Evolutionary conservation across 139 green algal genomes (phyloP).

Genomic region (Yamagishiella unicocca): DNA sequence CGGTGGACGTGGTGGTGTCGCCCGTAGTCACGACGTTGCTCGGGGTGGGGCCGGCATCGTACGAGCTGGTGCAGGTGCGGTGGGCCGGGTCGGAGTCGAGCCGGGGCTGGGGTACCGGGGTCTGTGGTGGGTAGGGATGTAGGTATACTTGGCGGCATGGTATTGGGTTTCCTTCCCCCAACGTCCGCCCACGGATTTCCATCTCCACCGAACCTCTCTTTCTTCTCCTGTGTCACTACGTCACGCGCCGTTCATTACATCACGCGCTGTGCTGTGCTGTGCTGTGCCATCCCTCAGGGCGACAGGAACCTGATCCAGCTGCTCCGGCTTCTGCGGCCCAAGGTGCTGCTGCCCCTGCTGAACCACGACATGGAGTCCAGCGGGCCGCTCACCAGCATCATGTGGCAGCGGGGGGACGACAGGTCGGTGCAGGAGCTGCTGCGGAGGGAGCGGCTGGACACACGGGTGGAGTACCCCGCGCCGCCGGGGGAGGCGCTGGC

Average conservation of each 20-base stretch:
- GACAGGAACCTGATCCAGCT: slow-evolving; percentile 64
- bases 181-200: too few relatives aligned
- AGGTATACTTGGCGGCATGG: too few relatives aligned
- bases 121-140: too few relatives aligned
- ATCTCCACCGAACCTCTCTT: too few relatives aligned
- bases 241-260: neutral
- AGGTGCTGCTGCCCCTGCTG: slow-evolving; percentile 73
- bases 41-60: slow-evolving; percentile 51
- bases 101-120: neutral
- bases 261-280: neutral
- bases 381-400: slow-evolving; percentile 42
- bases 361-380: slow-evolving; percentile 75
- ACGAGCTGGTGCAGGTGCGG: slow-evolving; percentile 66
- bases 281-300: slow-evolving; percentile 51
- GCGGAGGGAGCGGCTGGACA: slow-evolving; percentile 25
- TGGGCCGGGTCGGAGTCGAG: neutral
- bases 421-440: slow-evolving; percentile 18
- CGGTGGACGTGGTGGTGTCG: slow-evolving; percentile 76
- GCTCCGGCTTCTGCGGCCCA: slow-evolving; percentile 62
- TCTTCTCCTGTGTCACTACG: too few relatives aligned
- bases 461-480: slow-evolving; percentile 54
- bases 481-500: slow-evolving; percentile 54
- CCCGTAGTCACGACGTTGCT: slow-evolving; percentile 60
- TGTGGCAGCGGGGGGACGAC: slow-evolving; percentile 42
- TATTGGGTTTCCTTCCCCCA: too few relatives aligned